A percentile compares a stretch with the other conserved stretches of the same genome.
Evolutionary conservation across 345 rosid species (phyloP).

Genomic region (Conringia planisiliqua): DNA sequence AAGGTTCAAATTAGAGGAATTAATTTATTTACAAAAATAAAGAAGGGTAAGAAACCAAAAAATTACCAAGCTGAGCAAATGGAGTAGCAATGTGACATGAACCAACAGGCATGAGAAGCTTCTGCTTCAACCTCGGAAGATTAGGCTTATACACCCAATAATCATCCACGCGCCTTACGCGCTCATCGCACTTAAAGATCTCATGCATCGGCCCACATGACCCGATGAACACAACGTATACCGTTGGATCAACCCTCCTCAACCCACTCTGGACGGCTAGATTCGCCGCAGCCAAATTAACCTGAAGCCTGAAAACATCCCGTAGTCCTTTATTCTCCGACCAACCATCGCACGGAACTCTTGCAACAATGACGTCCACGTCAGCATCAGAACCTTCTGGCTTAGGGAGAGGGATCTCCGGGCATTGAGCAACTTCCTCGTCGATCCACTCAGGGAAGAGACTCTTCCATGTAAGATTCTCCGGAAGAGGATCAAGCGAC

Average conservation of each 20-base stretch:
- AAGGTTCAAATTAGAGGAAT: background rate
- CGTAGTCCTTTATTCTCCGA: conserved; percentile 43
- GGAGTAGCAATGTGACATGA: conserved; percentile 71
- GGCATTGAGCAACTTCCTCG: conserved; percentile 54
- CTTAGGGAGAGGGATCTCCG: conserved; percentile 66
- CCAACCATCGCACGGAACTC: conserved; percentile 53
- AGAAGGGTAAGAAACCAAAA: background rate
- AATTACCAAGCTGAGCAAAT: conserved; percentile 41
- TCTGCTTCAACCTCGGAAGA: conserved; percentile 48
- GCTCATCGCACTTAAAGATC: conserved; percentile 70
- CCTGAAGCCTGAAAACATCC: conserved; percentile 71
- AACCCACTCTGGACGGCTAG: conserved; percentile 51
- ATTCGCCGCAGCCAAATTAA: conserved; percentile 73
- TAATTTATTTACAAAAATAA: background rate
- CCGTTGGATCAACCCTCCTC: conserved; percentile 28
- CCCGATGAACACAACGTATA: conserved; percentile 56
- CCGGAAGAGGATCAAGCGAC: conserved; percentile 36
- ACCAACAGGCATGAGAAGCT: conserved; percentile 75
- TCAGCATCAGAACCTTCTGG: conserved; percentile 37
- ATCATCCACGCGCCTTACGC: conserved; percentile 47
- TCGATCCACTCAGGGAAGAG: conserved; percentile 76
- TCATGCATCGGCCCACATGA: conserved; percentile 81
- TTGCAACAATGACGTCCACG: conserved; percentile 63
- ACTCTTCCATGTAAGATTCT: conserved; percentile 47
- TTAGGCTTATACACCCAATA: conserved; percentile 77